Evolutionary conservation across 2,329 filamentous ascomycete genomes (phyloP).

Genomic region (Xylaria digitata): DNA sequence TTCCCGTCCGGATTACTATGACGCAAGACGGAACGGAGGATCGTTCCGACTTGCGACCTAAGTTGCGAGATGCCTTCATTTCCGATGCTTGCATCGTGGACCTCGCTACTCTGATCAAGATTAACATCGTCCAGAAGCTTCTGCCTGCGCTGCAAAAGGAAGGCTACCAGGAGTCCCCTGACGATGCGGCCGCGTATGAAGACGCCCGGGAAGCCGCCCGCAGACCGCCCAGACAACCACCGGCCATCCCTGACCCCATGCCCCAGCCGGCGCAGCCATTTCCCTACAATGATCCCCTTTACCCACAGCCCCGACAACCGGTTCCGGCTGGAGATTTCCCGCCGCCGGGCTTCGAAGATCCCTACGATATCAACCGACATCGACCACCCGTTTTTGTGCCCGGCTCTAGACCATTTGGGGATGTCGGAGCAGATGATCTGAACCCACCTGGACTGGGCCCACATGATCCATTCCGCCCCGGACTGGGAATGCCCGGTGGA

Average conservation of each 20-base stretch:
- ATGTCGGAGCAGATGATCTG: constrained; percentile 86
- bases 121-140: constrained; percentile 85
- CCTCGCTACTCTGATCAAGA: constrained; percentile 77
- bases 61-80: constrained; percentile 75
- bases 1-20: constrained; percentile 68
- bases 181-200: constrained; percentile 55
- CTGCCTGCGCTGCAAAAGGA: constrained; percentile 81
- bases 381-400: constrained; percentile 56
- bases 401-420: constrained; percentile 66
- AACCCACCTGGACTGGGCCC: constrained; percentile 89
- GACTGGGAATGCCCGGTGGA: constrained; percentile 71
- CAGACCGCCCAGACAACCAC: constrained; percentile 54
- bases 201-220: constrained; percentile 58
- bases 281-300: constrained; percentile 75
- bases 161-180: constrained; percentile 75
- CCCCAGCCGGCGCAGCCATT: constrained; percentile 74
- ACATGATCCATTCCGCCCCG: constrained; percentile 79
- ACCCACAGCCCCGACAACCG: constrained; percentile 69
- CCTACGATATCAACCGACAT: constrained; percentile 82
- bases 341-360: constrained; percentile 93
- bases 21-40: constrained; percentile 61
- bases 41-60: constrained; percentile 59
- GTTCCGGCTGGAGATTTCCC: constrained; percentile 79
- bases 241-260: constrained; percentile 61
- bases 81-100: constrained; percentile 74